Conservation (phyloP, 768 basidiomycete species). For the Rhodotorula sphaerocarpa region DNA sequence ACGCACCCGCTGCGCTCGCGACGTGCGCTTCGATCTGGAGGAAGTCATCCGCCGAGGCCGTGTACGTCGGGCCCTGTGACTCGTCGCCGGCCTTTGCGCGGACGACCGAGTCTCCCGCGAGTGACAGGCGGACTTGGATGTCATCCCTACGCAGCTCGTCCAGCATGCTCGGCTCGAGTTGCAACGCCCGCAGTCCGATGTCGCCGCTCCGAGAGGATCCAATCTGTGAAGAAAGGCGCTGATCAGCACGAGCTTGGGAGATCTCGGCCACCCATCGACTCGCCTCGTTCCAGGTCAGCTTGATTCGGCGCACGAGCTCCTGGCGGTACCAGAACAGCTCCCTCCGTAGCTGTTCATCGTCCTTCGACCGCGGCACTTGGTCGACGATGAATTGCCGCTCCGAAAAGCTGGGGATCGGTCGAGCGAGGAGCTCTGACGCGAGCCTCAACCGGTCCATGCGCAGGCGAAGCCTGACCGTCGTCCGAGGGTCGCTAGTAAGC, state of each 20-base stretch:
- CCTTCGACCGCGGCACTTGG: constrained; percentile 52
- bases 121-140: constrained; percentile 54
- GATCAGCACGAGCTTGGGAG: background rate
- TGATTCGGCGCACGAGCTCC: constrained; percentile 62
- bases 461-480: constrained; percentile 32
- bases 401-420: constrained; percentile 72
- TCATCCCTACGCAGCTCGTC: constrained; percentile 64
- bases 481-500: background rate
- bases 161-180: constrained; percentile 70
- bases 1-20: constrained; percentile 62
- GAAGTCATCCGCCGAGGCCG: constrained; percentile 56
- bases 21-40: constrained; percentile 55
- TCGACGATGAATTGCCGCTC: constrained; percentile 85
- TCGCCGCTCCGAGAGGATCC: constrained; percentile 68
- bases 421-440: constrained; percentile 52
- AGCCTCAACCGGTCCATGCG: constrained; percentile 60
- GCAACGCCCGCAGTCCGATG: constrained; percentile 66
- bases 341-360: constrained; percentile 58
- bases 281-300: constrained; percentile 80
- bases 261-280: too few species aligned
- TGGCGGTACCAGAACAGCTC: constrained; percentile 97
- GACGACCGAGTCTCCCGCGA: constrained; percentile 46
- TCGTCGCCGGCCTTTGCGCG: constrained; percentile 39
- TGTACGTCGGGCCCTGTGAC: constrained; percentile 46
- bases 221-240: constrained; percentile 49